Percentiles rank a stretch among this genome's conserved stretches.
These are phyloP conservation scores for Hortaea sp. DNA, from an alignment of 2,329 filamentous ascomycete genomes.

Conservation along the genomic window DNA sequence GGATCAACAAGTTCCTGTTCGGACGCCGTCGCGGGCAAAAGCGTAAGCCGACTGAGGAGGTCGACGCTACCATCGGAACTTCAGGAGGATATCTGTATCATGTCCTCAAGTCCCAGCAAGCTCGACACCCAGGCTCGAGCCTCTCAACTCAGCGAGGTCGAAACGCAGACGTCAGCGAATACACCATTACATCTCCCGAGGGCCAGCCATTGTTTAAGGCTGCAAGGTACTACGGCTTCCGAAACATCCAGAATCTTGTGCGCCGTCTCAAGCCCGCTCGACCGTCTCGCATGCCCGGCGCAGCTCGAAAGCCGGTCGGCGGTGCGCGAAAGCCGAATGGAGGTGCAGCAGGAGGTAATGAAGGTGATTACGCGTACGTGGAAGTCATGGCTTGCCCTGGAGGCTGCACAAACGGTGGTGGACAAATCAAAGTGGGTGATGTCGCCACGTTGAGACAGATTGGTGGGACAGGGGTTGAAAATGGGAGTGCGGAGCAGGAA, in stretches of 20 bases:
- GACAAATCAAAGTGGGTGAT: conserved; percentile 87
- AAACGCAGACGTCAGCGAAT: conserved; percentile 87
- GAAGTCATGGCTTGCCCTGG: conserved; percentile 99
- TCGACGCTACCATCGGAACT: conserved; percentile 53
- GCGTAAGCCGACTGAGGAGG: conserved; percentile 16
- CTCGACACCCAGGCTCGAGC: conserved; percentile 58
- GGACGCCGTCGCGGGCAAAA: conserved; percentile 41
- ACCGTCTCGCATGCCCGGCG: conserved; percentile 70
- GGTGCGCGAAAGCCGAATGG: conserved; percentile 31
- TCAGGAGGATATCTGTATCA: conserved; percentile 86
- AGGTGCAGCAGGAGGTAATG: conserved; percentile 23
- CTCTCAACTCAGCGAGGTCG: conserved; percentile 66
- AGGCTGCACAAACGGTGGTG: conserved; percentile 96
- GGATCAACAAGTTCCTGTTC: conserved; percentile 65
- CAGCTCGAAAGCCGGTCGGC: conserved; percentile 43
- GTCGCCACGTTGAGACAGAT: conserved; percentile 38
- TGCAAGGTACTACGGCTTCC: conserved; percentile 91
- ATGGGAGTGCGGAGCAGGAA: conserved; percentile 24
- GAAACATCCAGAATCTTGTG: conserved; percentile 96
- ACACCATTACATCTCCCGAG: conserved; percentile 49
- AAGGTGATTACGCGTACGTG: conserved; percentile 71
- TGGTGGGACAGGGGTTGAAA: conserved; percentile 22
- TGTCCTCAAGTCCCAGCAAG: conserved; percentile 65
- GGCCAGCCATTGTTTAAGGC: conserved; percentile 55
- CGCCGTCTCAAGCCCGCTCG: conserved; percentile 77